Evolutionary conservation across 306 rosid genomes (phyloP), one percentile per base, ranked within the genome.

Genomic region (Cucurbita ficifolia): DNA sequence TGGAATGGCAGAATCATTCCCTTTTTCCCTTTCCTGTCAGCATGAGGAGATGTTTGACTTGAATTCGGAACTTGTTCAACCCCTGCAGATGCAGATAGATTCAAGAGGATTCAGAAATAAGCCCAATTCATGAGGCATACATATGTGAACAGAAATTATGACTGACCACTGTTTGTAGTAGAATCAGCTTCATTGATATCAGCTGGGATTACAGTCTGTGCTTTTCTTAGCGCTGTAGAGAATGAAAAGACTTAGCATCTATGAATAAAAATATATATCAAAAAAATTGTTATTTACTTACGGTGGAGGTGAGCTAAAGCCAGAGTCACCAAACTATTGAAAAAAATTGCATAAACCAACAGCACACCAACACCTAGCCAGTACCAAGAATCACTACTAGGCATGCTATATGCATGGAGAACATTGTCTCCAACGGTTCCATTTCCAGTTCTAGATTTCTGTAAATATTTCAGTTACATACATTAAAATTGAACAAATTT

Each of bases 1-100:
- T 88, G 84, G 80, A 92, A 92, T 42, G 97, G 95, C 85, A 92
- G 96, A 81, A 88, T 92, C 97, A 92, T 92, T 84, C 97, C 97
- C 83, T 88, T 89, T 53, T 18, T 73, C 50, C n/a, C 73, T 49
- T 40, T 57, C 33, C 33, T 29, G 33, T 29, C 33, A 29, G 33
- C 33, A 29, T 29, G 33, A 29, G 33, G 33, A 29, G 33, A 29
- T 29, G 33, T 29, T 48, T 78, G 21, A 17, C 45, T 61, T 69
- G 70, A 4, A 49, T 83, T 65, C 19, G 68, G 4, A 42, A 18
- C 81, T 16, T 59, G 78, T 53, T 43, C 36, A 16, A 48, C 51
- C 38, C 5, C 95, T 84, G 87, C 77, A 80, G 40, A 29, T 29
- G 33, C 33, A 29, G 33, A 29, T 29, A 29, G 33, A 76, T 77